These are phyloP conservation scores for Ichthyophthirius multifiliis DNA, from an alignment of 169 alveolate genomes.

Conservation along the genomic window DNA sequence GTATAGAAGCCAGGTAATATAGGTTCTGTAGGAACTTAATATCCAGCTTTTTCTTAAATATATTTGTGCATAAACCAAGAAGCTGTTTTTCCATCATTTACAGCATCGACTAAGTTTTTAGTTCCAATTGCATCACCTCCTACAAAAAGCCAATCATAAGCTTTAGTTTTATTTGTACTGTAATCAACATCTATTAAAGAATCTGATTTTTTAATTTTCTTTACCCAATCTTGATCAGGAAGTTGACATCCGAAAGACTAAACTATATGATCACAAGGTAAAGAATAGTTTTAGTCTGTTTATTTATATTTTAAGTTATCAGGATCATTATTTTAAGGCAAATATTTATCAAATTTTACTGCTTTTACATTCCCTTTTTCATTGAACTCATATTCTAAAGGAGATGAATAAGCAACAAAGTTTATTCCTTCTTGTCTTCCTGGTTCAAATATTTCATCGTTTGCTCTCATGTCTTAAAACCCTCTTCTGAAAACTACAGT, in stretches of 20 bases:
- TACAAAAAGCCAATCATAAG: slow-evolving; percentile 47
- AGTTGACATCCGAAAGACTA: slow-evolving; percentile 45
- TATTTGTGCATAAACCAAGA: slow-evolving; percentile 52
- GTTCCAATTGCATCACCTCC: slow-evolving; percentile 60
- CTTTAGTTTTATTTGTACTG: slow-evolving; percentile 22
- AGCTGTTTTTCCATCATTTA: slow-evolving; percentile 65
- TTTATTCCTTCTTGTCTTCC: slow-evolving; percentile 47
- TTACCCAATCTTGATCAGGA: slow-evolving; percentile 28
- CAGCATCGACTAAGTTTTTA: slow-evolving; percentile 53
- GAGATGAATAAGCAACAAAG: slow-evolving; percentile 34
- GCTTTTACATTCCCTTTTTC: slow-evolving; percentile 17
- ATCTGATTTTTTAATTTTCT: slow-evolving; percentile 12
- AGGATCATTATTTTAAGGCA: slow-evolving; percentile 36
- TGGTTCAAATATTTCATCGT: slow-evolving; percentile 52
- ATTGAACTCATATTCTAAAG: not conserved
- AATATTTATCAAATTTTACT: slow-evolving; percentile 45
- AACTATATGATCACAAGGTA: slow-evolving; percentile 38
- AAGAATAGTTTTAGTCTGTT: not conserved
- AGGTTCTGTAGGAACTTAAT: slow-evolving; percentile 17
- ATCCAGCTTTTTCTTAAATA: slow-evolving; percentile 20
- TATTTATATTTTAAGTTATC: slow-evolving; percentile 27
- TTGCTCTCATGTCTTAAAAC: slow-evolving; percentile 52
- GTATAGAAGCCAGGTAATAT: slow-evolving; percentile 46
- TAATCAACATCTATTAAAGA: slow-evolving; percentile 10
- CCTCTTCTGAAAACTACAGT: slow-evolving; percentile 55